Evolutionary conservation across 345 rosid species (phyloP).

Genomic region (Mercurialis annua): DNA sequence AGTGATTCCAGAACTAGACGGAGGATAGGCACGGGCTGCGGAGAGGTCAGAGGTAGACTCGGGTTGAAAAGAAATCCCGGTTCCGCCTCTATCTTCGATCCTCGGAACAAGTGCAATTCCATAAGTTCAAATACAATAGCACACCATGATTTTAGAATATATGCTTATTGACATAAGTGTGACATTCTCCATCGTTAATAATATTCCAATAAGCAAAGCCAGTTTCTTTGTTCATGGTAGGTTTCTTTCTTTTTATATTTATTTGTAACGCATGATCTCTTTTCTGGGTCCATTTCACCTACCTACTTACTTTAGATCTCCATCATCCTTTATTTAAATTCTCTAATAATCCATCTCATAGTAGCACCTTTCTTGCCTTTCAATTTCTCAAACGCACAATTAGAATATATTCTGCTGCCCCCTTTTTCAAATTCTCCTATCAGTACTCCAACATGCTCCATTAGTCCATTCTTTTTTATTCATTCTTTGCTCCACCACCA

Average conservation of each 20-base stretch:
- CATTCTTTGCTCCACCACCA: slow-evolving; percentile 22
- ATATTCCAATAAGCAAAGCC: background rate
- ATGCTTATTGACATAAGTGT: too few species aligned
- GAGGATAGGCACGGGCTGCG: too few species aligned
- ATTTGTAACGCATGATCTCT: background rate
- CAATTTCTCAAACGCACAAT: background rate
- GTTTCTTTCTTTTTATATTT: background rate
- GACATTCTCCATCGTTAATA: too few species aligned
- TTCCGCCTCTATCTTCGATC: too few species aligned
- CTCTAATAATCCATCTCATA: background rate
- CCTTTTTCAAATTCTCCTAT: background rate
- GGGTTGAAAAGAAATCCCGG: too few species aligned
- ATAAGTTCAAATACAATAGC: too few species aligned
- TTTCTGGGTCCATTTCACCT: slow-evolving; percentile 1
- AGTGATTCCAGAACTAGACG: too few species aligned
- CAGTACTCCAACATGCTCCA: background rate
- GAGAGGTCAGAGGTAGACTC: too few species aligned
- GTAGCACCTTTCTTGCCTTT: background rate
- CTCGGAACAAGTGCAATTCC: too few species aligned
- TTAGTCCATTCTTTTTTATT: background rate
- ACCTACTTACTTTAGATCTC: background rate
- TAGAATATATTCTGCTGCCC: slow-evolving; percentile 20
- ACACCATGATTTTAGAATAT: too few species aligned
- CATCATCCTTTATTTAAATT: background rate
- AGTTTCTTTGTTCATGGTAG: background rate